Percentiles rank a stretch among this genome's conserved stretches.
Conservation (phyloP, 805 yeast species). For the Torulaspora quercuum region DNA sequence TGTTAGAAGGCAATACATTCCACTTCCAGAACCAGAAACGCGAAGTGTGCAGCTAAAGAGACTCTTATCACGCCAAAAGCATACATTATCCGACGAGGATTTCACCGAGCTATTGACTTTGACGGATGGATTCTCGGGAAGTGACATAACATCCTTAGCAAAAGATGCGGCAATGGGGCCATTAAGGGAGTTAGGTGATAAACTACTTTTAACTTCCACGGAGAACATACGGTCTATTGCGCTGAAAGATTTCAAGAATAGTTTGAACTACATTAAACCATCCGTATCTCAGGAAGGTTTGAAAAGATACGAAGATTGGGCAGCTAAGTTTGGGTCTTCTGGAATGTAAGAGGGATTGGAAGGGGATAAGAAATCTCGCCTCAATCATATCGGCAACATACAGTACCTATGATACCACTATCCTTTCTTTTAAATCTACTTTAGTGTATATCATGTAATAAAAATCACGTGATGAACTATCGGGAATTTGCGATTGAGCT, state of each 20-base stretch:
- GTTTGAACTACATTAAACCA: conserved; percentile 78
- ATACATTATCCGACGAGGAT: conserved; percentile 63
- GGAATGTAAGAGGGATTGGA: conserved; percentile 62
- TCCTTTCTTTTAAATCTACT: too few species aligned
- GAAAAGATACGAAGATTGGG: conserved; percentile 83
- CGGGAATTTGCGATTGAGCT: too few species aligned
- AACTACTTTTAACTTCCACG: conserved; percentile 61
- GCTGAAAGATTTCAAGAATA: conserved; percentile 66
- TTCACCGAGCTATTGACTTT: conserved; percentile 54
- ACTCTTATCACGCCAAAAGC: conserved; percentile 67
- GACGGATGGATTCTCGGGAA: conserved; percentile 86
- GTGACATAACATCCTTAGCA: conserved; percentile 88
- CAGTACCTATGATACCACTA: too few species aligned
- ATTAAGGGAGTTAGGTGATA: conserved; percentile 81
- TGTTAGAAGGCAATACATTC: conserved; percentile 88
- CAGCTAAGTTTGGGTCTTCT: conserved; percentile 76
- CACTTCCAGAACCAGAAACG: conserved; percentile 86
- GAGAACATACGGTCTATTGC: conserved; percentile 75
- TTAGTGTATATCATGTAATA: conserved; percentile 1
- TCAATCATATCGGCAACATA: too few species aligned
- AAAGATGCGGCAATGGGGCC: conserved; percentile 99
- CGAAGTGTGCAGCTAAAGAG: conserved; percentile 66
- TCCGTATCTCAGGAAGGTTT: conserved; percentile 84
- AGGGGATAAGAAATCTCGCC: too few species aligned
- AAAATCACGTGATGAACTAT: too few species aligned